Conservation (phyloP, 352 stramenopile species). For the Globisporangium spinosum region DNA sequence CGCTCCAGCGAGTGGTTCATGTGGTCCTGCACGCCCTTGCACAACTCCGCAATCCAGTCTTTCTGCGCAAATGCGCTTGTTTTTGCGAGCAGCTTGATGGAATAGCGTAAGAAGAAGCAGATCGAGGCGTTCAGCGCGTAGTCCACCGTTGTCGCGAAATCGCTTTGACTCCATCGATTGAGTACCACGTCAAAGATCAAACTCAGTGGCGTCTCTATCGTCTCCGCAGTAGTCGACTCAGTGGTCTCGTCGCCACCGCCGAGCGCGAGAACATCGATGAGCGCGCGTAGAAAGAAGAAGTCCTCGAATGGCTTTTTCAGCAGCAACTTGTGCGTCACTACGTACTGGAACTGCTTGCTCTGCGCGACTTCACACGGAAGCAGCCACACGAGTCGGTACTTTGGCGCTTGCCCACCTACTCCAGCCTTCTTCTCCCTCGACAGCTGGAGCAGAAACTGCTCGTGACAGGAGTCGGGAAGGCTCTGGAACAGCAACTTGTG, state of each 20-base stretch:
- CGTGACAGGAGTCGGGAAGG: conserved; percentile 46
- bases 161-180: conserved; percentile 48
- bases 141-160: conserved; percentile 47
- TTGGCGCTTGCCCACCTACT: conserved; percentile 19
- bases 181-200: conserved; percentile 56
- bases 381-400: conserved; percentile 49
- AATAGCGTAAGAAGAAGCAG: conserved; percentile 64
- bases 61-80: conserved; percentile 24
- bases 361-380: conserved; percentile 29
- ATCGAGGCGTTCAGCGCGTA: conserved; percentile 55
- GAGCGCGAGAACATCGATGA: conserved; percentile 38
- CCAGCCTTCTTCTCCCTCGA: conserved; percentile 16
- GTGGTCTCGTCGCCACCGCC: background rate
- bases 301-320: conserved; percentile 45
- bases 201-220: conserved; percentile 22
- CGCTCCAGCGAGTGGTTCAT: conserved; percentile 61
- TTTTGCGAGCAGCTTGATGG: conserved; percentile 31
- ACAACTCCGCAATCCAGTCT: conserved; percentile 66
- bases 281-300: conserved; percentile 42
- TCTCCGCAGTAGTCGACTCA: background rate
- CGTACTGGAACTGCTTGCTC: conserved; percentile 66
- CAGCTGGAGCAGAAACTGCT: conserved; percentile 48
- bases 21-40: conserved; percentile 69
- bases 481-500: conserved; percentile 38
- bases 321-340: conserved; percentile 59